These are phyloP conservation scores for Sphagnurus paluster DNA, from an alignment of 1,284 basidiomycete genomes.

Conservation along the genomic window DNA sequence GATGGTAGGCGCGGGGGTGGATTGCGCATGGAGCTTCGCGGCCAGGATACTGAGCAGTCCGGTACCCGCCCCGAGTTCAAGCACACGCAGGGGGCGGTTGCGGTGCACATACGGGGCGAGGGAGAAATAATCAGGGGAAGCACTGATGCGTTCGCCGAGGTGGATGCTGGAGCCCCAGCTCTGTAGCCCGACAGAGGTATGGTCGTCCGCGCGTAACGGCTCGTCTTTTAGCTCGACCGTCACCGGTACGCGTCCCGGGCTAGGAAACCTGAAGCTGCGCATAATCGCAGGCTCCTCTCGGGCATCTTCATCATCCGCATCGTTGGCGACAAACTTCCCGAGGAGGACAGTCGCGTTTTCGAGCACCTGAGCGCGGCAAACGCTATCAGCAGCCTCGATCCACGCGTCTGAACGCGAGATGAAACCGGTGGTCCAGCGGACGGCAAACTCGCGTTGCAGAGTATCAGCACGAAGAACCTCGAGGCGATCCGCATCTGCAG, in stretches of 20 bases:
- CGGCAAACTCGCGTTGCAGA: conserved; percentile 53
- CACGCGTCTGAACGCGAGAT: conserved; percentile 58
- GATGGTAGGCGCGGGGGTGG: conserved; percentile 28
- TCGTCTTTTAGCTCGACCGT: conserved; percentile 77
- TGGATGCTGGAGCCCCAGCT: conserved; percentile 86
- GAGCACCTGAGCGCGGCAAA: conserved; percentile 34
- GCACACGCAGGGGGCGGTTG: conserved; percentile 44
- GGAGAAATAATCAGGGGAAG: conserved; percentile 51
- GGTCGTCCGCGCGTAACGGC: conserved; percentile 66
- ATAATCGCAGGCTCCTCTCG: conserved; percentile 44
- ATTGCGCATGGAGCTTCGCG: conserved; percentile 52
- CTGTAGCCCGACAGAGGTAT: conserved; percentile 84
- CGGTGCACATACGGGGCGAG: conserved; percentile 22
- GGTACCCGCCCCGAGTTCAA: conserved; percentile 89
- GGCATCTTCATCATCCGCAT: conserved; percentile 41
- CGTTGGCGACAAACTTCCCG: conserved; percentile 51
- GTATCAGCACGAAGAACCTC: conserved; percentile 46
- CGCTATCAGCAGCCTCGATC: conserved; percentile 36
- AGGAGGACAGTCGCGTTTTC: conserved; percentile 63
- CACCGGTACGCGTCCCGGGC: conserved; percentile 23
- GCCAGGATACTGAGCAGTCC: conserved; percentile 78
- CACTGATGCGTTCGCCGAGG: conserved; percentile 70
- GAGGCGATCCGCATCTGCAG: conserved; percentile 26
- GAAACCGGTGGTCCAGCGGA: conserved; percentile 64
- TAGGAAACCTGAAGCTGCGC: conserved; percentile 54